Base-by-base conservation (phyloP, 441 rosid species). In the Biscutella laevigata region DNA sequence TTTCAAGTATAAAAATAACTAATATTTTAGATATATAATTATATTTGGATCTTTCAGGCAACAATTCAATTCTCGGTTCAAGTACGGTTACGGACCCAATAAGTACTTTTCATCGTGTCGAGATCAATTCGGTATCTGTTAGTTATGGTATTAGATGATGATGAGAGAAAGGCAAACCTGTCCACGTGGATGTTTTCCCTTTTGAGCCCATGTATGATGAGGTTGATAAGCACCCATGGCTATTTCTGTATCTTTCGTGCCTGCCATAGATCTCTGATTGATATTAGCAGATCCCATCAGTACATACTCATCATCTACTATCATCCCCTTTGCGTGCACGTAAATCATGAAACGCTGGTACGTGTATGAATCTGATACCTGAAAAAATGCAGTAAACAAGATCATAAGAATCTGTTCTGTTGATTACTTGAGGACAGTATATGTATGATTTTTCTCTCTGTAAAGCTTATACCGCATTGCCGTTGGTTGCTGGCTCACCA, bases 141-240 rank as follows among this genome's bases (percentile, higher is more conserved):
- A n/a, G n/a, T n/a, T n/a, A n/a, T n/a, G n/a, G n/a, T n/a, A n/a
- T 46, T 44, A 28, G 25, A 35, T 22, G 42, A 37, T 40, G 42
- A 46, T 17, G 47, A 19, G 11, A 16, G 12, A 26, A 39, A 36
- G 22, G 37, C 58, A 43, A 48, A 89, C 97, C 91, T 89, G 89
- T 40, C 94, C 94, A 25, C 42, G 71, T 6, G 97, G 97, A 53
- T 74, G 84, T 39, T 63, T 71, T 57, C 72, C 83, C 70, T 73
- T 82, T 32, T 58, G 9, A 49, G 71, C 61, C 98, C 92, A 84
- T 11, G 92, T 58, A 52, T 87, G 71, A 75, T 76, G 79, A 15
- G 88, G 96, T 64, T 90, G 96, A 64, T 90, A 90, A n/a, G 92
- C 85, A 45, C 92, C 95, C 95, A 90, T 82, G 19, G 97, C 97